Conservation (phyloP, 768 basidiomycete genomes). For the Serendipita sp. region DNA sequence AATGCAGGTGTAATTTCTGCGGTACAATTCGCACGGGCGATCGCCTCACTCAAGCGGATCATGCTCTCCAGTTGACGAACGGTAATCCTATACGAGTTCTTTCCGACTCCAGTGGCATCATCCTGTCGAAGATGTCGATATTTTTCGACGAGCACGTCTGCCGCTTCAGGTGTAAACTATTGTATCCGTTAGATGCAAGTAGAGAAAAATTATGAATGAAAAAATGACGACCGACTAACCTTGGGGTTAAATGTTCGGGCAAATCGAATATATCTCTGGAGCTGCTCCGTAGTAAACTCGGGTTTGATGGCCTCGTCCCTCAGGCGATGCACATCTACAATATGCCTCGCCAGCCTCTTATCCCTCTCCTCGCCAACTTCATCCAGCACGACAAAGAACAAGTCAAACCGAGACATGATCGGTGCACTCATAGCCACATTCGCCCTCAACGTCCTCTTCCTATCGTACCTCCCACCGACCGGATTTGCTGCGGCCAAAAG, state of each 20-base stretch:
- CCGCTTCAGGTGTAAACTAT: constrained; percentile 84
- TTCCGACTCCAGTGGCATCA: constrained; percentile 71
- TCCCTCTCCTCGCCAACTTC: constrained; percentile 91
- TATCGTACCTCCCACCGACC: constrained; percentile 89
- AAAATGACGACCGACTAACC: constrained; percentile 27
- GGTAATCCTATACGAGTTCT: constrained; percentile 92
- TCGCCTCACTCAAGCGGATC: constrained; percentile 94
- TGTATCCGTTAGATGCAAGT: not conserved
- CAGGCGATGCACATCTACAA: constrained; percentile 93
- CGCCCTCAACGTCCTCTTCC: constrained; percentile 76
- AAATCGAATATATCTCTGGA: constrained; percentile 94
- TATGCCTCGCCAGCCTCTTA: constrained; percentile 86
- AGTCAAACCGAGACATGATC: constrained; percentile 96
- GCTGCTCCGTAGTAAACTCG: constrained; percentile 90
- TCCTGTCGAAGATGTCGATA: constrained; percentile 86
- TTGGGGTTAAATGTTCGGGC: constrained; percentile 97
- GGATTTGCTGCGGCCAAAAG: constrained; percentile 98
- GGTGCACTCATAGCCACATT: constrained; percentile 97
- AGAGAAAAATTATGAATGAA: not conserved
- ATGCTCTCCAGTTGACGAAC: constrained; percentile 97
- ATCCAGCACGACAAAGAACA: constrained; percentile 96
- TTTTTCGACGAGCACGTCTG: constrained; percentile 86
- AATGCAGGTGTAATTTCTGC: constrained; percentile 91
- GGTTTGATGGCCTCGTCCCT: constrained; percentile 89
- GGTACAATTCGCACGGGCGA: constrained; percentile 91